Conservation (phyloP, 2,329 filamentous ascomycete species). For the Microdochium nivale region DNA sequence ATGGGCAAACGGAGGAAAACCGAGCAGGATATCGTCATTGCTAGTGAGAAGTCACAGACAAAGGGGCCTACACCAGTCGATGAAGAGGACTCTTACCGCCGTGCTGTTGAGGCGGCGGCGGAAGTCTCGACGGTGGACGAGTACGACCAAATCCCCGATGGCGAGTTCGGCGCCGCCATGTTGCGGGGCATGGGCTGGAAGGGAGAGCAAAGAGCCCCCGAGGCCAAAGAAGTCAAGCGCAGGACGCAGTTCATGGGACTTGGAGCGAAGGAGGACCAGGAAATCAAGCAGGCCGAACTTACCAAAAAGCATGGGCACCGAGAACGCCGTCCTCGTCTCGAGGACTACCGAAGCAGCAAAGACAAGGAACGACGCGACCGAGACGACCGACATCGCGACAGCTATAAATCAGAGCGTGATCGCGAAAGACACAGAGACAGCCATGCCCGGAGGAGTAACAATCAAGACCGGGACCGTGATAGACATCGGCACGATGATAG, state of each 20-base stretch:
- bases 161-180: slow-evolving; percentile 87
- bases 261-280: slow-evolving; percentile 74
- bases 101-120: slow-evolving; percentile 64
- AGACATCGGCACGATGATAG: slow-evolving; percentile 12
- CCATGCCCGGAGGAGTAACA: slow-evolving; percentile 17
- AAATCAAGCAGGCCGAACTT: slow-evolving; percentile 56
- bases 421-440: slow-evolving; percentile 25
- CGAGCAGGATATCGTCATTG: slow-evolving; percentile 43
- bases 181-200: slow-evolving; percentile 96
- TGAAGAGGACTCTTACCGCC: slow-evolving; percentile 61
- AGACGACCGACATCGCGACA: slow-evolving; percentile 29
- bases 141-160: slow-evolving; percentile 83
- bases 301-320: slow-evolving; percentile 32
- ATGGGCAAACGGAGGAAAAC: slow-evolving; percentile 43
- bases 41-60: slow-evolving; percentile 12
- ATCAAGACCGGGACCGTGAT: slow-evolving; percentile 15
- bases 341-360: slow-evolving; percentile 39
- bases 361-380: slow-evolving; percentile 32
- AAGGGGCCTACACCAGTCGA: slow-evolving; percentile 24
- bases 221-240: slow-evolving; percentile 54
- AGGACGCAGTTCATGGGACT: slow-evolving; percentile 79
- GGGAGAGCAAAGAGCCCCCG: slow-evolving; percentile 46
- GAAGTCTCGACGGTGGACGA: slow-evolving; percentile 71
- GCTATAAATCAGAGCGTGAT: slow-evolving; percentile 38
- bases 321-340: slow-evolving; percentile 33